Conservation (phyloP, 257 asterid genomes). For the Fraxinus cuspidata region DNA sequence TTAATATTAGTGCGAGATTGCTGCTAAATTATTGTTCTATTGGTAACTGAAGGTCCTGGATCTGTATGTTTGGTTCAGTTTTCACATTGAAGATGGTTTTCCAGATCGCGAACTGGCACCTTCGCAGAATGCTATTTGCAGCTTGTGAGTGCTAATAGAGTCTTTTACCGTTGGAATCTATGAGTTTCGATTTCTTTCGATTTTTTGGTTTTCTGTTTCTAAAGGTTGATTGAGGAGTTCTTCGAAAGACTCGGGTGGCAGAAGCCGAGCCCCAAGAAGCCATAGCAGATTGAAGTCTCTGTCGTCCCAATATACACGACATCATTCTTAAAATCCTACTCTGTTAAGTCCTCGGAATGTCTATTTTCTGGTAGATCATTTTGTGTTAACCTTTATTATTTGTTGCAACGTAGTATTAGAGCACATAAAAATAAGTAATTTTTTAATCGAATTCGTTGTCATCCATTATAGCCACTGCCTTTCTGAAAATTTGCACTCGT, state of each 20-base stretch:
- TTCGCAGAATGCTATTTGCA: constrained; percentile 84
- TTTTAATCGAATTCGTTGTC: too few relatives aligned
- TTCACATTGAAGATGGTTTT: constrained; percentile 78
- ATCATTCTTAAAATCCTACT: too few relatives aligned
- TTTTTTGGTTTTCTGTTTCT: constrained; percentile 1
- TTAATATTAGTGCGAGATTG: background rate
- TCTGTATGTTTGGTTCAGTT: constrained; percentile 89
- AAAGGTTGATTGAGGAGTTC: constrained; percentile 84
- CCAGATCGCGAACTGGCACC: constrained; percentile 90
- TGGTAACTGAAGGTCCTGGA: constrained; percentile 68
- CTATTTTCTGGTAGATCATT: too few relatives aligned
- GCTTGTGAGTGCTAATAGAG: constrained; percentile 55
- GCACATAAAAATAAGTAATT: too few relatives aligned
- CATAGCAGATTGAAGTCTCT: constrained; percentile 25
- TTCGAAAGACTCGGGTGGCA: constrained; percentile 56
- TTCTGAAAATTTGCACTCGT: background rate
- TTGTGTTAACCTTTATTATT: too few relatives aligned
- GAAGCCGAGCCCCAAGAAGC: constrained; percentile 42
- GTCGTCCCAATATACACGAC: background rate
- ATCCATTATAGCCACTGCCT: background rate
- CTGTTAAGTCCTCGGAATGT: too few relatives aligned
- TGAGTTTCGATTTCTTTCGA: background rate
- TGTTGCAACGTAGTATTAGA: too few relatives aligned
- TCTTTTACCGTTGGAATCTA: background rate
- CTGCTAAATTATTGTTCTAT: constrained; percentile 8